Evolutionary conservation across 2,329 filamentous ascomycete species (phyloP).

Genomic region (Neofusicoccum parvum): DNA sequence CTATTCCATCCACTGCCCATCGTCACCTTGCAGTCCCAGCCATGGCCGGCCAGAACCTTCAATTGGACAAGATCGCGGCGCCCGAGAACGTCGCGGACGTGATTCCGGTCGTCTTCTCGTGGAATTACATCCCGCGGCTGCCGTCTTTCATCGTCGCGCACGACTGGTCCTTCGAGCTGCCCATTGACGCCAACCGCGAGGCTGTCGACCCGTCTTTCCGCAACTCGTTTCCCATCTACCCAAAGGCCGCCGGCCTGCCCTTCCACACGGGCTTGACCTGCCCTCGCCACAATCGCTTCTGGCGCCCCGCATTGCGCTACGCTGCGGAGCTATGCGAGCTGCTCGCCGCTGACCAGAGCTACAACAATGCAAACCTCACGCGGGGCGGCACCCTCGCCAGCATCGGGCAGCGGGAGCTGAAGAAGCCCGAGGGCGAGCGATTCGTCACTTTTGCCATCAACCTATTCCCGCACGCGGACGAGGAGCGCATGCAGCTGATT

Average conservation of each 20-base stretch:
- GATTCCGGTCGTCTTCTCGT: conserved; percentile 5
- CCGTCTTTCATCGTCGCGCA: background rate
- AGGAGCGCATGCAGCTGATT: conserved; percentile 9
- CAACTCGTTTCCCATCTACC: conserved; percentile 8
- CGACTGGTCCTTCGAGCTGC: conserved; percentile 3
- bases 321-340: background rate
- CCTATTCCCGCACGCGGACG: background rate
- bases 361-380: conserved; percentile 3
- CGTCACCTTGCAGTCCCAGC: too few species aligned
- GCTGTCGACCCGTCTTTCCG: background rate
- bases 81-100: background rate
- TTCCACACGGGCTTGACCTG: background rate
- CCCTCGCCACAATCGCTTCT: background rate
- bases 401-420: conserved; percentile 2
- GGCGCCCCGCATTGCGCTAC: background rate
- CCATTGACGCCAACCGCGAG: background rate
- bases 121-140: conserved; percentile 8
- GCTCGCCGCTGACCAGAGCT: background rate
- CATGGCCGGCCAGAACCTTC: background rate
- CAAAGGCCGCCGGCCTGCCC: background rate
- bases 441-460: conserved; percentile 13
- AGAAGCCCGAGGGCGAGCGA: conserved; percentile 5
- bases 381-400: background rate
- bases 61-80: background rate
- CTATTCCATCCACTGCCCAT: background rate